Evolutionary conservation across 495 filamentous ascomycete genomes (phyloP).

Genomic region (Podospora australis): DNA sequence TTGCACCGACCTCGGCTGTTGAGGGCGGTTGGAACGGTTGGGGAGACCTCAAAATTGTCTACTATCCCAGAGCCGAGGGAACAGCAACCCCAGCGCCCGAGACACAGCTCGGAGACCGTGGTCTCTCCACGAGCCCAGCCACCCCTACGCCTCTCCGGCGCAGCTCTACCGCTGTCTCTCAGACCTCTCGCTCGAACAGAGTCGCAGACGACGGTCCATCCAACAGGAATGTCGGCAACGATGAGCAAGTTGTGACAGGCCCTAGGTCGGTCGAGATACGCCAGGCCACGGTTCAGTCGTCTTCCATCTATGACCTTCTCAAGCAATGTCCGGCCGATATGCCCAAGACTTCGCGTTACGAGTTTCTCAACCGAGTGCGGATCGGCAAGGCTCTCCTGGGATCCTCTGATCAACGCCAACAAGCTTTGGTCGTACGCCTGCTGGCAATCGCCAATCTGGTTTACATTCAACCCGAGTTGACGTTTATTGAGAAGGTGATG

Average conservation of each 20-base stretch:
- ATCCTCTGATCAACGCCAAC: conserved; percentile 59
- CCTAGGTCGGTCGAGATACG: conserved; percentile 66
- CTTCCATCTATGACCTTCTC: conserved; percentile 61
- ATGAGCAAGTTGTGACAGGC: conserved; percentile 47
- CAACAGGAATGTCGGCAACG: conserved; percentile 27
- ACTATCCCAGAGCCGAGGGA: conserved; percentile 33
- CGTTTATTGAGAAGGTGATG: conserved; percentile 76
- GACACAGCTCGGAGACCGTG: conserved; percentile 3
- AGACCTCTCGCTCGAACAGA: conserved; percentile 32
- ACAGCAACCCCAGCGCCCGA: conserved; percentile 8
- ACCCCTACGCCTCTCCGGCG: conserved; percentile 44
- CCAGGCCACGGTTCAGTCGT: conserved; percentile 52
- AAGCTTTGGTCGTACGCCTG: conserved; percentile 72
- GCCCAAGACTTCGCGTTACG: conserved; percentile 69
- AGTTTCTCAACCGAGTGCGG: conserved; percentile 76
- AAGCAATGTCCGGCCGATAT: conserved; percentile 56
- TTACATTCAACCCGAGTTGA: conserved; percentile 72
- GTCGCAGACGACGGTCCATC: conserved; percentile 37
- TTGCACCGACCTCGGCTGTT: conserved; percentile 39
- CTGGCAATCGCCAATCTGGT: conserved; percentile 88
- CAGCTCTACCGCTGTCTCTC: conserved; percentile 33
- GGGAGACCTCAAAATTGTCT: conserved; percentile 43
- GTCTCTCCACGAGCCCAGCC: conserved; percentile 21
- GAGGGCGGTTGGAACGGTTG: conserved; percentile 42
- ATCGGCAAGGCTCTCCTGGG: conserved; percentile 68